A percentile compares a stretch with the other conserved stretches of the same genome.
phyloP scores from a whole-genome alignment of 257 asterid species.

The Cinchona pubescens region DNA sequence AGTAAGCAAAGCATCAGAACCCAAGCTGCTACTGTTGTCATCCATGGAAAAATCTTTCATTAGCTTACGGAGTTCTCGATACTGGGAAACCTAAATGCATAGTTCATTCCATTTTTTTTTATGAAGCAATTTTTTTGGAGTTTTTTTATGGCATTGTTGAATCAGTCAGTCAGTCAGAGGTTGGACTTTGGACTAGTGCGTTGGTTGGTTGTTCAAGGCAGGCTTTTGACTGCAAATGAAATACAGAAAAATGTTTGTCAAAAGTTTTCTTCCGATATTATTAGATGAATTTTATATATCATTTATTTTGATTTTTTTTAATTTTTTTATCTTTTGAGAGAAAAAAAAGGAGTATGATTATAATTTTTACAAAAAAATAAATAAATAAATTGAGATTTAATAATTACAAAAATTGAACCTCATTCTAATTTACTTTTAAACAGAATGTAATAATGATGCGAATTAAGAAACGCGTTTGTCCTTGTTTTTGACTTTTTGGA shows the following conservation, averaged over 20 bases:
- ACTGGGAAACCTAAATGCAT: not conserved
- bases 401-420: too few relatives aligned
- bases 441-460: slow-evolving; percentile 1
- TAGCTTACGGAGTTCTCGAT: not conserved
- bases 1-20: slow-evolving; percentile 54
- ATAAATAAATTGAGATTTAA: too few relatives aligned
- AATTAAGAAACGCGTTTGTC: slow-evolving; percentile 21
- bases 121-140: not conserved
- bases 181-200: slow-evolving; percentile 71
- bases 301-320: too few relatives aligned
- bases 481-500: slow-evolving; percentile 13
- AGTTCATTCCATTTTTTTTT: slow-evolving; percentile 17
- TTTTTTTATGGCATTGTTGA: slow-evolving; percentile 5
- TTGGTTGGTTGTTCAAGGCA: slow-evolving; percentile 36
- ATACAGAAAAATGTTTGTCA: too few relatives aligned
- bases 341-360: too few relatives aligned
- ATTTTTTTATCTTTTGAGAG: too few relatives aligned
- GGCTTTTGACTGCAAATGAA: slow-evolving; percentile 26
- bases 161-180: slow-evolving; percentile 75
- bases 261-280: too few relatives aligned
- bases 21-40: slow-evolving; percentile 1
- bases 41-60: slow-evolving; percentile 14
- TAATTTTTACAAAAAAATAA: too few relatives aligned
- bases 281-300: too few relatives aligned
- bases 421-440: too few relatives aligned